Percentiles rank a stretch among this genome's conserved stretches.
These are phyloP conservation scores for Xerocomus spinulosus DNA, from an alignment of 768 basidiomycete species.

Conservation along the genomic window DNA sequence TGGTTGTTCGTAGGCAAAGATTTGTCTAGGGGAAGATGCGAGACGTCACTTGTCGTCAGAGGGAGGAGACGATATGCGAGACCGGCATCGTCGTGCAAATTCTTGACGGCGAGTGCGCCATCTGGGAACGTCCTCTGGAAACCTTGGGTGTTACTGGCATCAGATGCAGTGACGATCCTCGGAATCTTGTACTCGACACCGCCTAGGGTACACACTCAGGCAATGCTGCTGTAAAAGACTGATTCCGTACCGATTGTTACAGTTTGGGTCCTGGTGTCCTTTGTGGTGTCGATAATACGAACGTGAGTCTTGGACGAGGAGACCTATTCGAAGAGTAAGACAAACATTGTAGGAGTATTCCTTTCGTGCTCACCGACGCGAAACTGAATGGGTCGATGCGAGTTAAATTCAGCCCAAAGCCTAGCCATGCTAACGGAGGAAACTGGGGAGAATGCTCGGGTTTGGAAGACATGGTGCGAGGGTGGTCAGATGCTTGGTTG, in stretches of 20 bases:
- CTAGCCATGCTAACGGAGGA: conserved; percentile 5
- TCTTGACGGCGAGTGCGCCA: not conserved
- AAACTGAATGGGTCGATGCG: not conserved
- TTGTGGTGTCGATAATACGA: conserved; percentile 1
- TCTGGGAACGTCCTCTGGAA: not conserved
- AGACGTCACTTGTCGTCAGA: conserved; percentile 1
- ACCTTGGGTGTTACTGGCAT: not conserved
- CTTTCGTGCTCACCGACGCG: not conserved
- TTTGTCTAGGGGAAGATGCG: conserved; percentile 4
- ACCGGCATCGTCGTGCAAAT: not conserved
- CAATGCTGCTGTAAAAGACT: not conserved
- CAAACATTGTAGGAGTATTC: not conserved
- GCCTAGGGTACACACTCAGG: not conserved
- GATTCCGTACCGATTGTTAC: conserved; percentile 1
- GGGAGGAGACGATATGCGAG: conserved; percentile 5
- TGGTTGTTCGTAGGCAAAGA: conserved; percentile 1
- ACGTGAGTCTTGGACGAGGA: not conserved
- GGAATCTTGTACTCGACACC: conserved; percentile 5
- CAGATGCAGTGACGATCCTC: not conserved
- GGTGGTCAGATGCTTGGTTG: too few species aligned
- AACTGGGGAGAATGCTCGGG: not conserved
- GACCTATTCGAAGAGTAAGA: not conserved
- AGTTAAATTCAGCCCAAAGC: conserved; percentile 4
- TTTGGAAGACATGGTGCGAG: not conserved
- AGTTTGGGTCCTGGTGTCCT: not conserved